Evolutionary conservation across 176 grass and related monocot genomes (phyloP), one percentile per base, ranked within the genome.

Genomic region (Musa troglodytarum): DNA sequence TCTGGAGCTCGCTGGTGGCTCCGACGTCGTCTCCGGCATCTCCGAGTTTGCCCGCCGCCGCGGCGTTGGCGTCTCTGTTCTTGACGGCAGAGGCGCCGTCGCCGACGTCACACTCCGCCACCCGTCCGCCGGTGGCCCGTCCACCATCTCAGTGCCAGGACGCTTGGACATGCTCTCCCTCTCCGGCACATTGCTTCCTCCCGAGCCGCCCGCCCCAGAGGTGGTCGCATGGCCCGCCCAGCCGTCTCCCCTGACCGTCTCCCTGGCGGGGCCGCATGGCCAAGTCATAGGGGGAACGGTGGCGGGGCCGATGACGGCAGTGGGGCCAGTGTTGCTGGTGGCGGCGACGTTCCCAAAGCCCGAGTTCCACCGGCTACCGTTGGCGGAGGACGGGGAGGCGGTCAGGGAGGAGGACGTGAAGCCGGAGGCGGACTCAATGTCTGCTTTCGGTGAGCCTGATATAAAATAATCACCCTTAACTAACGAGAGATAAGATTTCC

Each of bases 201-300:
- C 80, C 69, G 50, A 15, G 53, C 9, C 0, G 14, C 64, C 19
- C 65, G 1, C 16, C 69, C 0, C 51, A 0, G 21, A 22, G 0
- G 2, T 13, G 49, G 67, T 74, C 3, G 11, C 12, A 25, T 68
- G 65, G 65, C 65, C 25, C 11, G 57, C 43, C 9, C 34, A 49
- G 17, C 72, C 20, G 10, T 53, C 78, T 1, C 71, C 77, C 28
- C 93, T 98, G 81, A 63, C 95, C 0, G 77, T 99, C 66, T 85
- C 91, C 11, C 68, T 99, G 0, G 82, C 84, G 0, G 84, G 84
- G 3, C 69, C 73, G 0, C 88, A 82, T 0, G 95, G 95, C 22
- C 90, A 99, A 76, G 95, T 99, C 53, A 87, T 99, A 54, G 95
- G 95, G 1, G 95, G 95, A 10, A 89, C 80, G 52, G 65, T 99